Evolutionary conservation across 352 stramenopile species (phyloP).

Genomic region (Phytopythium aichiense): DNA sequence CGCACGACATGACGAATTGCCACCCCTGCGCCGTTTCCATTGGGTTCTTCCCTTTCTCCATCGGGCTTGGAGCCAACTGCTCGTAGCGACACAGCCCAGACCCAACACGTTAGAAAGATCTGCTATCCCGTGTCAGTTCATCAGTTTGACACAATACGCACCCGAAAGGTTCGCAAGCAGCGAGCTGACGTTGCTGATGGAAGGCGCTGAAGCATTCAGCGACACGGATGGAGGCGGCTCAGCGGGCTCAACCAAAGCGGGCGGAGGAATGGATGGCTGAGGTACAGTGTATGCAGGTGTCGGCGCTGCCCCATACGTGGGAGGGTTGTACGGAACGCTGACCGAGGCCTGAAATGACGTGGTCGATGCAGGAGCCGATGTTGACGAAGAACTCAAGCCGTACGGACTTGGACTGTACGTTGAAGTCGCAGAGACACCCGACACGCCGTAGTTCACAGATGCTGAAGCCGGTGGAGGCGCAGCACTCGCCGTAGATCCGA

Average conservation of each 20-base stretch:
- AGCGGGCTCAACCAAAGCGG: slow-evolving; percentile 15
- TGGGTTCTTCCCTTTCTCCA: slow-evolving; percentile 51
- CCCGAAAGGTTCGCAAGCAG: slow-evolving; percentile 59
- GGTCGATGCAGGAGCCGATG: background rate
- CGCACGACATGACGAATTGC: slow-evolving; percentile 44
- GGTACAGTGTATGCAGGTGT: slow-evolving; percentile 14
- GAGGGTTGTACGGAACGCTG: slow-evolving; percentile 25
- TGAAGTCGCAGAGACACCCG: background rate
- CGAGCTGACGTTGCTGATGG: slow-evolving; percentile 49
- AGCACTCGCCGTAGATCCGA: slow-evolving; percentile 24
- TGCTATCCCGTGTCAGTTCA: background rate
- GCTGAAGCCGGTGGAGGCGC: slow-evolving; percentile 12
- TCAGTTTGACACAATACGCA: slow-evolving; percentile 8
- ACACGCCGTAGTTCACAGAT: background rate
- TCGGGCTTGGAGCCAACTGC: slow-evolving; percentile 32
- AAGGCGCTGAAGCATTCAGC: slow-evolving; percentile 27
- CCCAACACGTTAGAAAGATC: background rate
- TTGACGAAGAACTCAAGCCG: slow-evolving; percentile 4
- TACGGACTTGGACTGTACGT: slow-evolving; percentile 7
- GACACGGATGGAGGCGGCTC: slow-evolving; percentile 46
- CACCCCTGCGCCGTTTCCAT: slow-evolving; percentile 60
- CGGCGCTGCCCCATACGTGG: slow-evolving; percentile 7
- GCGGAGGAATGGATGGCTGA: slow-evolving; percentile 13
- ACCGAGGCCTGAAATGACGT: slow-evolving; percentile 13
- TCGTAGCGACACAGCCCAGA: background rate